Base-by-base conservation (phyloP, 2,329 filamentous ascomycete species). In the Venturia effusa region DNA sequence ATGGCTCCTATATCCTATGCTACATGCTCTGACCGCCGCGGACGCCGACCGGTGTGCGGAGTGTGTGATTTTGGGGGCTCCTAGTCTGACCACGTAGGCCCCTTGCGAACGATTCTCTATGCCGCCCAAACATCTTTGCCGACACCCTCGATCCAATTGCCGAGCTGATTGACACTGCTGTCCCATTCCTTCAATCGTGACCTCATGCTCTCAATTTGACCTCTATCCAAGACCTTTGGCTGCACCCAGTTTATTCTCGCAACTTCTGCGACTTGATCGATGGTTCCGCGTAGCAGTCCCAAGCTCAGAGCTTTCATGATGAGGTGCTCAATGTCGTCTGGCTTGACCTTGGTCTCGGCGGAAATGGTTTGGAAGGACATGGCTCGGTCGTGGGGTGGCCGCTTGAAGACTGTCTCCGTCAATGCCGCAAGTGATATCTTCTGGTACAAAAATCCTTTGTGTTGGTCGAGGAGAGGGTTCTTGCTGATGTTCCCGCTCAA, bases 301-400 rank as follows among this genome's bases (percentile, higher is more conserved):
- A 99, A 78, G 72, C 92, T 97, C 71, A 99, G 78, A n/a, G 94
- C 94, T 82, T 97, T 97, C 94, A 99, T 99, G 71, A 99, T 89
- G 68, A 99, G 80, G 75, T 97, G 93, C 81, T 99, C 94, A 69
- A 99, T 97, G 79, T 97, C 91, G 71, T 94, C 86, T 2, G 87
- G 85, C 69, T 86, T 84, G 61, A 99, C 92, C 77, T 96, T 96
- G 3, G 94, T 99, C 80, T 97, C 93, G 69, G 88, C 83, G 5
- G 89, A 85, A 72, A 99, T 97, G 61, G 91, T 90, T 62, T 81
- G 79, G 78, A 99, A 99, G 4, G 89, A 89, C 88, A 99, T 94
- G 71, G 91, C 88, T 67, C 94, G 89, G 80, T 97, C 91, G 74
- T 99, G 94, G 37, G 94, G 93, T 60, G 94, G 92, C 59, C 94